Conservation (phyloP, 352 stramenopile genomes). For the Pythium biforme region DNA sequence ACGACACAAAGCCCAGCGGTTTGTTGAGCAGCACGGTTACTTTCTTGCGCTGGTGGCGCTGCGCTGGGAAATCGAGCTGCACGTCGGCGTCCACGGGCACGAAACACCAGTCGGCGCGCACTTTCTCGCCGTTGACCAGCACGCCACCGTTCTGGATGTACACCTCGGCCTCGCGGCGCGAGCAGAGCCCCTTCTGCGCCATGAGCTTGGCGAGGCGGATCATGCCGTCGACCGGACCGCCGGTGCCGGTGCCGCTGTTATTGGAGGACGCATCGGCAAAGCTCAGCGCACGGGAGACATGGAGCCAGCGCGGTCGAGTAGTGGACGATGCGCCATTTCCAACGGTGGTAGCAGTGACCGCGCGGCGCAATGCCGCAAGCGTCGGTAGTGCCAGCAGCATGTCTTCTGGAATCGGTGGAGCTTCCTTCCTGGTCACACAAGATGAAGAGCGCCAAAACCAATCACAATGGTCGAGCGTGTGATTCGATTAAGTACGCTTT, state of each 20-base stretch:
- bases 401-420: neutral
- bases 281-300: neutral
- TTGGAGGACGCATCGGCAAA: neutral
- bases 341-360: neutral
- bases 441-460: neutral
- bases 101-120: constrained; percentile 68
- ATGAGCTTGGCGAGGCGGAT: constrained; percentile 81
- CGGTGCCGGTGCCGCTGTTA: no score
- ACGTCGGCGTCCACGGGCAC: constrained; percentile 60
- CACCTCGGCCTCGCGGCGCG: constrained; percentile 71
- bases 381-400: neutral
- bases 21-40: constrained; percentile 85
- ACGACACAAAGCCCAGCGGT: constrained; percentile 77
- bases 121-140: constrained; percentile 67
- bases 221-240: constrained; percentile 22
- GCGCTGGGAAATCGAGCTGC: constrained; percentile 55
- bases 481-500: neutral
- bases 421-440: neutral
- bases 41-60: constrained; percentile 73
- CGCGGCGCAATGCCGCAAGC: neutral
- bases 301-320: constrained; percentile 1
- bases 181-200: constrained; percentile 74
- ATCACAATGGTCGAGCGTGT: neutral
- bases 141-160: constrained; percentile 80
- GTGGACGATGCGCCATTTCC: neutral